phyloP scores from a whole-genome alignment of 768 basidiomycete genomes.

The Pleurotus pulmonarius region DNA sequence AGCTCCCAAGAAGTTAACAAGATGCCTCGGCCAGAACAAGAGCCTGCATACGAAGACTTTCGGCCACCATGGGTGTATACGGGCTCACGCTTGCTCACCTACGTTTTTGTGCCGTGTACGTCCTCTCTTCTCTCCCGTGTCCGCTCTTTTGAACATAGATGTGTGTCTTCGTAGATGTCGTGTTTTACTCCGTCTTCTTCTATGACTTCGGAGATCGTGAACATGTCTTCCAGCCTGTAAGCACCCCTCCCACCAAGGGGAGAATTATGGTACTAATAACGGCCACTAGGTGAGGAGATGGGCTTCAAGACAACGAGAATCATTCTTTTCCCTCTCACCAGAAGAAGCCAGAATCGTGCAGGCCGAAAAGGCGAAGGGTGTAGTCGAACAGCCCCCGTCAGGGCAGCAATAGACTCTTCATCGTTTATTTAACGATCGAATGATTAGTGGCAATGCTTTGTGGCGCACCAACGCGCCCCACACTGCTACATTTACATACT shows the following conservation, averaged over 20 bases:
- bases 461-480: no score
- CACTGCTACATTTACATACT: no score
- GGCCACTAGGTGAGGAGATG: slow-evolving; percentile 51
- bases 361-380: neutral
- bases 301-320: slow-evolving; percentile 42
- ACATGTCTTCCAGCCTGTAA: slow-evolving; percentile 66
- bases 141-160: neutral
- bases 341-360: slow-evolving; percentile 44
- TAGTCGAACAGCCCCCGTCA: no score
- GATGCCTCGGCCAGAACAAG: slow-evolving; percentile 8
- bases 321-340: slow-evolving; percentile 56
- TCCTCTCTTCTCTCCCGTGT: neutral
- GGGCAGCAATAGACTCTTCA: no score
- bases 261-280: no score
- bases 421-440: no score
- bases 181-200: slow-evolving; percentile 55
- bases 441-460: no score
- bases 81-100: slow-evolving; percentile 46
- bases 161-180: slow-evolving; percentile 34
- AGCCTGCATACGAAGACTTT: slow-evolving; percentile 35
- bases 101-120: slow-evolving; percentile 54
- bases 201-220: slow-evolving; percentile 70
- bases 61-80: slow-evolving; percentile 62
- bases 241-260: slow-evolving; percentile 11
- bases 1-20: slow-evolving; percentile 14